Evolutionary conservation across 2,329 filamentous ascomycete species (phyloP).

Genomic region (Lachnellula occidentalis): DNA sequence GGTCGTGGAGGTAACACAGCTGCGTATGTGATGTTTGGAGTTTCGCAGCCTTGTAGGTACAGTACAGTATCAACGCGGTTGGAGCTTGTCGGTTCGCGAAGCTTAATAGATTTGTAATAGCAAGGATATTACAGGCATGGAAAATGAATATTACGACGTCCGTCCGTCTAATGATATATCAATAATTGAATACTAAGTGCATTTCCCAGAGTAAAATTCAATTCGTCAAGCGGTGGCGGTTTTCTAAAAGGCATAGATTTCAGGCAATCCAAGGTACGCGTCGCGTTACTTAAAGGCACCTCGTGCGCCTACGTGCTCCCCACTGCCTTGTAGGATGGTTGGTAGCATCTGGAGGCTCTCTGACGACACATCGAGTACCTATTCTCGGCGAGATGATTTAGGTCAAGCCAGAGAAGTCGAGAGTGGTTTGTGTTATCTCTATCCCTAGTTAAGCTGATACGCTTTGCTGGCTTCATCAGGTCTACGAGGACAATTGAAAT

Average conservation of each 20-base stretch:
- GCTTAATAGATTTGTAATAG: neutral
- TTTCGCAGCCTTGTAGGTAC: slow-evolving; percentile 6
- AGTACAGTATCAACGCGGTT: neutral
- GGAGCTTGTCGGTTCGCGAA: neutral
- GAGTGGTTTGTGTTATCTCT: neutral
- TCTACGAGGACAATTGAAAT: neutral
- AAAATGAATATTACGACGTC: neutral
- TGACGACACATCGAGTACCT: too few species aligned
- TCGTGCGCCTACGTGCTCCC: neutral
- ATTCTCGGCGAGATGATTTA: too few species aligned
- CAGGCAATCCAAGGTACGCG: neutral
- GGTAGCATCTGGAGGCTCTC: too few species aligned
- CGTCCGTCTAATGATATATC: neutral
- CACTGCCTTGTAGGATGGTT: neutral
- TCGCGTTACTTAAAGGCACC: neutral
- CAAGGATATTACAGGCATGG: neutral
- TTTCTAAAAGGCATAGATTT: neutral
- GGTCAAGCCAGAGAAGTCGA: too few species aligned
- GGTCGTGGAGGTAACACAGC: slow-evolving; percentile 4
- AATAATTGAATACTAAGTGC: neutral
- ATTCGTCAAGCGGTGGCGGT: neutral
- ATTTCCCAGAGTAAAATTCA: too few species aligned
- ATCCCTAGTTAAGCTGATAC: too few species aligned
- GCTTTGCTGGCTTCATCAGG: too few species aligned
- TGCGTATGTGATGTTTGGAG: neutral